Percentiles rank a stretch among this genome's conserved stretches.
phyloP scores from a whole-genome alignment of 2,329 filamentous ascomycete genomes.

The Penicillium hordei region DNA sequence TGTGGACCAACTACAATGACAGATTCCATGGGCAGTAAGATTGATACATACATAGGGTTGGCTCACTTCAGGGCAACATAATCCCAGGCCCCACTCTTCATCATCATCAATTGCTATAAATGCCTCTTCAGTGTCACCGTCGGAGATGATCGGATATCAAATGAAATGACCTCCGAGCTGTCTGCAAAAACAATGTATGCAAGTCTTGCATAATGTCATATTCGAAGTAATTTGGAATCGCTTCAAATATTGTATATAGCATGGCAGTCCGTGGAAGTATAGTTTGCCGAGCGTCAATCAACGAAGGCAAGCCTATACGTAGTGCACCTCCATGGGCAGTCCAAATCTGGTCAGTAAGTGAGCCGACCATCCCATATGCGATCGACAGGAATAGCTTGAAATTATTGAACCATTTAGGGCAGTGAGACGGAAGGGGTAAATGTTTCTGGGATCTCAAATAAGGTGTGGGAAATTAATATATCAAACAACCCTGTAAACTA shows the following conservation, averaged over 20 bases:
- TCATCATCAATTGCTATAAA: neutral
- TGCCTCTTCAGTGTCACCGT: neutral
- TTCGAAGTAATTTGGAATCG: neutral
- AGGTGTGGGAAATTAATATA: conserved; percentile 2
- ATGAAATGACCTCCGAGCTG: neutral
- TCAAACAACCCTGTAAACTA: neutral
- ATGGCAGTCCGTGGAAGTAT: conserved; percentile 1
- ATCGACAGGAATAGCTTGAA: conserved; percentile 1
- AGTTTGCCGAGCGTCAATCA: neutral
- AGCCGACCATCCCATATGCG: neutral
- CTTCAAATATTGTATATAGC: neutral
- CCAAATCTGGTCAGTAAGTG: neutral
- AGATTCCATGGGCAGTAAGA: neutral
- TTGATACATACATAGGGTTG: neutral
- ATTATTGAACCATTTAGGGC: neutral
- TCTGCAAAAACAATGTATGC: neutral
- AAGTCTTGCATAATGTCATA: neutral
- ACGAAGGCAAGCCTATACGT: neutral
- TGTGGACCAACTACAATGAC: neutral
- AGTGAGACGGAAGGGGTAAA: neutral
- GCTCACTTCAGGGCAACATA: neutral
- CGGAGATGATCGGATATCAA: neutral
- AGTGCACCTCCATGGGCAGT: neutral
- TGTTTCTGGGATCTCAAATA: conserved; percentile 1
- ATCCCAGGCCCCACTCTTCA: too few relatives aligned